Conservation (phyloP, 2,329 filamentous ascomycete genomes). For the Stagonosporopsis chrysanthemi region DNA sequence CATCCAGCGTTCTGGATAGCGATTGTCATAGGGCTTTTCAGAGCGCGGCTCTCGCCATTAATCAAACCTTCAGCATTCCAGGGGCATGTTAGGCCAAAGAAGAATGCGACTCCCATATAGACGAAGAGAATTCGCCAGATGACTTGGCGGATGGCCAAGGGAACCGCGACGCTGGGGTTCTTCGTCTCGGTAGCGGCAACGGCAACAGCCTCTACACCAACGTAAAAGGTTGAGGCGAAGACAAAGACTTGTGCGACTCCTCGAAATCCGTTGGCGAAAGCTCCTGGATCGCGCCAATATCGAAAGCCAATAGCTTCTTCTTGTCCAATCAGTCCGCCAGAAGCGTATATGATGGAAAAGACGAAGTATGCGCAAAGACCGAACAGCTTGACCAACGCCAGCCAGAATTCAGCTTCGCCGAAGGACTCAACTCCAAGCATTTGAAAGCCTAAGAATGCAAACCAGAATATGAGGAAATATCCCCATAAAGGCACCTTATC, state of each 20-base stretch:
- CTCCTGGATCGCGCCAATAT: conserved; percentile 52
- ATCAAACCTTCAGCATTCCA: conserved; percentile 70
- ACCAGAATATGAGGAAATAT: conserved; percentile 54
- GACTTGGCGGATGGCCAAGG: conserved; percentile 56
- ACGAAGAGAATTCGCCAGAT: conserved; percentile 55
- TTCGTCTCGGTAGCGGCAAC: conserved; percentile 48
- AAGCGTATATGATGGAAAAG: conserved; percentile 51
- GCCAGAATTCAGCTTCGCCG: conserved; percentile 55
- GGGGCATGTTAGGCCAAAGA: conserved; percentile 71
- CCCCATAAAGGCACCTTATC: conserved; percentile 56
- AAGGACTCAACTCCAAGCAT: conserved; percentile 52
- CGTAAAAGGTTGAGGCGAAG: conserved; percentile 53
- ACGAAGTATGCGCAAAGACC: conserved; percentile 51
- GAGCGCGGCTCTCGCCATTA: conserved; percentile 66
- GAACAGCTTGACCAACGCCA: conserved; percentile 51
- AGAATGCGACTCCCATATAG: conserved; percentile 54
- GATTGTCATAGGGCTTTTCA: conserved; percentile 62
- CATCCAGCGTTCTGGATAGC: conserved; percentile 75
- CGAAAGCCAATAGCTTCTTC: conserved; percentile 45
- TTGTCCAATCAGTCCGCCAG: conserved; percentile 39
- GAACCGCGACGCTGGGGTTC: conserved; percentile 57
- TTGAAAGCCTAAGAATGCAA: conserved; percentile 48
- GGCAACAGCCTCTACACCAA: conserved; percentile 47
- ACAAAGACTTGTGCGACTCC: conserved; percentile 55
- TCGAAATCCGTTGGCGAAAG: conserved; percentile 51